Evolutionary conservation across 1,284 basidiomycete species (phyloP).

Genomic region (Hemileia vastatrix): DNA sequence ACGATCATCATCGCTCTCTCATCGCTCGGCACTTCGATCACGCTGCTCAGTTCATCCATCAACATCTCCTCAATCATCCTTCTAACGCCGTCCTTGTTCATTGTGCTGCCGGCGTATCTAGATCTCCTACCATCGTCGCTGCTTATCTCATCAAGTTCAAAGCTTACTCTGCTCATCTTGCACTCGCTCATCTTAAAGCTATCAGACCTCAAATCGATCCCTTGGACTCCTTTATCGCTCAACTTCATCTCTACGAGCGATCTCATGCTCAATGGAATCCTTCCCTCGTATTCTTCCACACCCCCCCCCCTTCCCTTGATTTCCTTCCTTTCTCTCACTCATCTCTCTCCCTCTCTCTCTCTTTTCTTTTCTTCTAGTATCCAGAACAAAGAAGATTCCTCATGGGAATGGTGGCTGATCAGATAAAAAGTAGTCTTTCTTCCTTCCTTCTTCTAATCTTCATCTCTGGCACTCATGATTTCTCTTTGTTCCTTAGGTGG

Average conservation of each 20-base stretch:
- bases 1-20: no score
- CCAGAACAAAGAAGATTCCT: constrained; percentile 18
- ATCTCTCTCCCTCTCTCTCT: background rate
- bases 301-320: background rate
- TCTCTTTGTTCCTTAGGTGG: constrained; percentile 7
- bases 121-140: constrained; percentile 11
- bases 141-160: constrained; percentile 18
- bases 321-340: background rate
- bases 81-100: constrained; percentile 13
- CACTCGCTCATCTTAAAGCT: background rate
- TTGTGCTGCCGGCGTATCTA: constrained; percentile 19
- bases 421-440: constrained; percentile 12
- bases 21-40: no score
- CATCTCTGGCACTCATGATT: background rate
- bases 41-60: no score
- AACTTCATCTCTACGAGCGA: constrained; percentile 19
- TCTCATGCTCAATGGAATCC: constrained; percentile 20
- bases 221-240: constrained; percentile 19
- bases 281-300: background rate
- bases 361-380: background rate
- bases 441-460: background rate
- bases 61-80: no score
- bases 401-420: constrained; percentile 11
- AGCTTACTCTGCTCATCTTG: background rate
- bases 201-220: constrained; percentile 20